Evolutionary conservation across 768 basidiomycete species (phyloP).

Genomic region (Suillus bovinus): DNA sequence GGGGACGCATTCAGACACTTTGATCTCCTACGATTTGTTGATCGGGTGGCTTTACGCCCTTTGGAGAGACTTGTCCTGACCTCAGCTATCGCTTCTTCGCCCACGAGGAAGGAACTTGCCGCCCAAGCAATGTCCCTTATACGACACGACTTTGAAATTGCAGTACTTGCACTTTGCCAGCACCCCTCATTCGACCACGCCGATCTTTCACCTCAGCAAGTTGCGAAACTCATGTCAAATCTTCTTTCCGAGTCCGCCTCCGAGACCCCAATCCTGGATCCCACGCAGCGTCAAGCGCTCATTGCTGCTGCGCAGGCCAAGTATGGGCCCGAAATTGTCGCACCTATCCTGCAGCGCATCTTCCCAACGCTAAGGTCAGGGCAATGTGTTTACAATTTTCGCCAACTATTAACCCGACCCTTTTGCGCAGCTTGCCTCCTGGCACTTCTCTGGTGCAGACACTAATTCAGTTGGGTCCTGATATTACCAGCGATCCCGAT

Average conservation of each 20-base stretch:
- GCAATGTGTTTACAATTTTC: constrained; percentile 14
- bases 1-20: constrained; percentile 82
- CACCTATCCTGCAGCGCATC: constrained; percentile 73
- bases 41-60: constrained; percentile 77
- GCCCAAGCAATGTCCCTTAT: constrained; percentile 65
- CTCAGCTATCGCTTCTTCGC: constrained; percentile 68
- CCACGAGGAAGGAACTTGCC: constrained; percentile 58
- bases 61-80: constrained; percentile 79
- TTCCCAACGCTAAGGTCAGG: constrained; percentile 72
- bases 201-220: constrained; percentile 71
- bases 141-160: constrained; percentile 78
- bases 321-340: constrained; percentile 74
- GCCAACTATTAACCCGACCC: constrained; percentile 16
- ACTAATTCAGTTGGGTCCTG: constrained; percentile 75
- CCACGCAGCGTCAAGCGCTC: constrained; percentile 71
- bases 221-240: constrained; percentile 79
- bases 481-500: constrained; percentile 75
- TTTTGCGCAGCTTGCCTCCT: constrained; percentile 53
- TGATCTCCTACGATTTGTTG: constrained; percentile 79
- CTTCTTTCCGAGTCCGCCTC: constrained; percentile 69
- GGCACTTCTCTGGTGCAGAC: constrained; percentile 73
- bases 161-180: constrained; percentile 72
- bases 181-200: constrained; percentile 82
- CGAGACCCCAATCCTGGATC: constrained; percentile 72
- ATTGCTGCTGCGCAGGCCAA: constrained; percentile 76